A percentile compares a stretch with the other conserved stretches of the same genome.
Conservation (phyloP, 202 grass and related monocot species). For the Miscanthus sacchariflorus region DNA sequence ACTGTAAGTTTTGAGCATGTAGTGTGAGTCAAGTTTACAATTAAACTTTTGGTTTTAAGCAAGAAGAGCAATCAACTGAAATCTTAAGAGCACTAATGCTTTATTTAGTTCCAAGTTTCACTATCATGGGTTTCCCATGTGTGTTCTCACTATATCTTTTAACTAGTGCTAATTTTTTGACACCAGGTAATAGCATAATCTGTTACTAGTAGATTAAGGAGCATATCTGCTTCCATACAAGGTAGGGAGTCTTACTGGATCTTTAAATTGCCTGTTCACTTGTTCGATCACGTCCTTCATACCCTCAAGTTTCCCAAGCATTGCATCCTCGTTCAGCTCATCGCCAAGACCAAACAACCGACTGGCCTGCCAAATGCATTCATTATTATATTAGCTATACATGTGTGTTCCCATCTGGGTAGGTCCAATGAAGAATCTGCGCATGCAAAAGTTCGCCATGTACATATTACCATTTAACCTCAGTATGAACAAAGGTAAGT, state of each 20-base stretch:
- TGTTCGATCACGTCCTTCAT: constrained; percentile 99
- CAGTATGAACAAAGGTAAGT: constrained; percentile 11
- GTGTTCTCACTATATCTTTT: not conserved
- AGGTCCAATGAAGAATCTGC: constrained; percentile 5
- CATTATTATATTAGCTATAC: constrained; percentile 24
- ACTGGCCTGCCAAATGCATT: constrained; percentile 70
- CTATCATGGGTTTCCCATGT: constrained; percentile 4
- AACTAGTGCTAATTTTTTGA: not conserved
- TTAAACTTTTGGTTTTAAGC: not conserved
- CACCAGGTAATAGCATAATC: not conserved
- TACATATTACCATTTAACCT: constrained; percentile 26
- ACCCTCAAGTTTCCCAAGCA: constrained; percentile 96
- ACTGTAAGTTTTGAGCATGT: not conserved
- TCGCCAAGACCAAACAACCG: constrained; percentile 96
- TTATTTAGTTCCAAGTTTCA: constrained; percentile 25
- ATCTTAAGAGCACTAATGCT: not conserved
- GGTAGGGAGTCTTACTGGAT: constrained; percentile 74
- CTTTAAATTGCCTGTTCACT: constrained; percentile 99
- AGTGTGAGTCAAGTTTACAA: not conserved
- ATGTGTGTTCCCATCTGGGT: not conserved
- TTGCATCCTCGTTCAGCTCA: constrained; percentile 94
- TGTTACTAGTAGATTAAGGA: constrained; percentile 20
- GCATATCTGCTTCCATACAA: constrained; percentile 15
- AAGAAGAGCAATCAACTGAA: constrained; percentile 20
- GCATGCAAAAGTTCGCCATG: not conserved